Base-by-base conservation (phyloP, 23 red algal species). In the Gracilaria domingensis region DNA sequence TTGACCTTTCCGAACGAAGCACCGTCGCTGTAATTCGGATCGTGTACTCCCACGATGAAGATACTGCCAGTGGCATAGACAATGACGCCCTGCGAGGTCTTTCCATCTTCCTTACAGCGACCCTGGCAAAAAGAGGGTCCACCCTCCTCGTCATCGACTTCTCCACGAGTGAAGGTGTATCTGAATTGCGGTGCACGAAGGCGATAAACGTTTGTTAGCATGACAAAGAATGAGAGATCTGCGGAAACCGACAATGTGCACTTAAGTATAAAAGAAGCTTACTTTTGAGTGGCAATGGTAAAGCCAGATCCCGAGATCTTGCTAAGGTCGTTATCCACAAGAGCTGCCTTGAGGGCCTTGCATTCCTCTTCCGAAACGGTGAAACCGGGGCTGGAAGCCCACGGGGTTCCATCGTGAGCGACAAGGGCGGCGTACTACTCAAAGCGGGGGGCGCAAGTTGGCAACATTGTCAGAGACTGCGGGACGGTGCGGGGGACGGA, bases 51-150 rank as follows among this genome's bases (percentile, higher is more conserved):
- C 29, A 98, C 66, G 34, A 95, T 64, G 53, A 95, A 59, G 11
- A 88, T 81, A 78, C 91, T 78, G 13, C 54, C 76, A 29, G 92
- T 98, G 60, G 78, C 50, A 36, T 83, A 90, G 32, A 95, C 53
- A 66, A 95, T 95, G 53, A 95, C 66, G 8, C 92, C 96, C 93
- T 95, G 92, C 51, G 87, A 51, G 49, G 84, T 72, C 58, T 95
- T 93, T 28, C 93, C 96, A 38, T 93, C 95, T 74, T 97, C 95
- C 88, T 97, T 97, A 74, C 95, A 97, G 30, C 95, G 85, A 30
- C 95, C 95, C 47, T 93, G 95, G 44, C 81, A 39, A 36, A 48
- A 91, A 29, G 95, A 50, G 14, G 87, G 81, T 0, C 64, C 56
- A 54, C 92, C 96, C 12, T 98, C 96, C 11, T 98, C 91, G 48